phyloP scores from a whole-genome alignment of 129 eudicot species.

The Scalesia atractyloides region DNA sequence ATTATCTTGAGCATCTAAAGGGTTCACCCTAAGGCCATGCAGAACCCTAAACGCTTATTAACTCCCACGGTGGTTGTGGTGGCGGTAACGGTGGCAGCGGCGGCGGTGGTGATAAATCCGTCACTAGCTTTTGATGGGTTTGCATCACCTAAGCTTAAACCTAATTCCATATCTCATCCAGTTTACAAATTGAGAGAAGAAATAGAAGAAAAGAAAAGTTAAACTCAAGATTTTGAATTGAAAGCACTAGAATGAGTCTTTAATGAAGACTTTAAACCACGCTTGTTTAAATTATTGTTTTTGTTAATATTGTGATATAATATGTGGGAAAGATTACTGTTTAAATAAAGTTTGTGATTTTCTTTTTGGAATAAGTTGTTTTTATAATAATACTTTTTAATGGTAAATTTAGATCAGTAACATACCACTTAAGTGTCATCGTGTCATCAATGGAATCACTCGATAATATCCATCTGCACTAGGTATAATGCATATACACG shows the following conservation, averaged over 20 bases:
- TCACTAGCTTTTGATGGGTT: slow-evolving; percentile 25
- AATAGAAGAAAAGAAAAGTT: slow-evolving; percentile 7
- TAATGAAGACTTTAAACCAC: slow-evolving; percentile 59
- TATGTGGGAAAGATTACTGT: background rate
- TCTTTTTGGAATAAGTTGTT: slow-evolving; percentile 1
- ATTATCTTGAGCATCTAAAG: background rate
- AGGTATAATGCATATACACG: no score
- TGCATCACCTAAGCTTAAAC: slow-evolving; percentile 69
- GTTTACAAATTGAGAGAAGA: slow-evolving; percentile 1
- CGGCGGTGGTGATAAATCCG: background rate
- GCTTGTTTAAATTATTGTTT: slow-evolving; percentile 22
- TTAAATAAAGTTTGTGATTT: background rate
- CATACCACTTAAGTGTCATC: no score
- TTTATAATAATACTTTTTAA: slow-evolving; percentile 8
- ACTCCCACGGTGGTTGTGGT: slow-evolving; percentile 5
- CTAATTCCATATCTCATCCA: slow-evolving; percentile 59
- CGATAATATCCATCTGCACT: no score
- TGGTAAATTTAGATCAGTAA: no score
- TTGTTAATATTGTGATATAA: background rate
- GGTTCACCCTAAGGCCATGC: slow-evolving; percentile 57
- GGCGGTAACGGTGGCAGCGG: background rate
- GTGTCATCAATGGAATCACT: no score
- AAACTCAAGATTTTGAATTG: slow-evolving; percentile 37
- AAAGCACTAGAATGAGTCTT: slow-evolving; percentile 56
- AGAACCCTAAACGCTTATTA: slow-evolving; percentile 38